Conservation (phyloP, 495 filamentous ascomycete genomes). For the Trichoderma orchidacearum region DNA sequence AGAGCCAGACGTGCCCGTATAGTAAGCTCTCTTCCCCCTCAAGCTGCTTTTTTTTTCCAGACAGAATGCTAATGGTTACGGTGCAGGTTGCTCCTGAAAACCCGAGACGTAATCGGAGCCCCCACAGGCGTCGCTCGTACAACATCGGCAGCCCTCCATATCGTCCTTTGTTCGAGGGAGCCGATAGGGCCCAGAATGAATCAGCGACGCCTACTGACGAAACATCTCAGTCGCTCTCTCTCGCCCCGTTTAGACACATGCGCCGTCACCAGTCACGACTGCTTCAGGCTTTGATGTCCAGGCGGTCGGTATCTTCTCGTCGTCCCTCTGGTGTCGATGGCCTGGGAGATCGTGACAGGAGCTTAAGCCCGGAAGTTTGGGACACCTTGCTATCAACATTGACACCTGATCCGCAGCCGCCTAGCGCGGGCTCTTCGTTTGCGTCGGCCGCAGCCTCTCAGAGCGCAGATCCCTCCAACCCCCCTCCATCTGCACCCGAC, state of each 20-base stretch:
- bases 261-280: not conserved
- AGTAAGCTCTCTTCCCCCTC: not conserved
- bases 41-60: not conserved
- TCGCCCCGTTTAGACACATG: not conserved
- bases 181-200: not conserved
- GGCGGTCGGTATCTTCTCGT: not conserved
- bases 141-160: not conserved
- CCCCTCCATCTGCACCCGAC: constrained; percentile 19
- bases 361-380: constrained; percentile 71
- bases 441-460: constrained; percentile 46
- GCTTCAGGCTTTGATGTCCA: not conserved
- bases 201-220: not conserved
- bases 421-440: constrained; percentile 71
- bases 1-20: not conserved
- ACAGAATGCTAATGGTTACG: not conserved
- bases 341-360: constrained; percentile 71
- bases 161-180: not conserved
- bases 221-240: not conserved
- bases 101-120: not conserved
- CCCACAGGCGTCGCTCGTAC: not conserved
- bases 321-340: constrained; percentile 40
- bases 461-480: constrained; percentile 18
- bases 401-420: constrained; percentile 64
- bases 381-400: constrained; percentile 69
- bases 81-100: not conserved